Evolutionary conservation across 139 green algal genomes (phyloP).

Genomic region (Closterium sp.): DNA sequence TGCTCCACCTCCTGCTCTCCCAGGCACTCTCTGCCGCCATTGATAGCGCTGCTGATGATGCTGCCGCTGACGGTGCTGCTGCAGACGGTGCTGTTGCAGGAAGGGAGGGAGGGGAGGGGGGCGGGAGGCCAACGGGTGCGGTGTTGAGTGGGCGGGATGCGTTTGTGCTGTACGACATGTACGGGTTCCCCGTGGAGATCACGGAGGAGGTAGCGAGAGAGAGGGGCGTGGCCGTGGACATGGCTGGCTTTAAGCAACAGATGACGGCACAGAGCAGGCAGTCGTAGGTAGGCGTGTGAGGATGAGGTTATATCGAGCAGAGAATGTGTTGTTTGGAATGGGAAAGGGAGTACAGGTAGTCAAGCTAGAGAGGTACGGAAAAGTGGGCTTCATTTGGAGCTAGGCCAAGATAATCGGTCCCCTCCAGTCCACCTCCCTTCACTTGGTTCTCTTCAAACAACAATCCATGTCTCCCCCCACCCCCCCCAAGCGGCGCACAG

Average conservation of each 20-base stretch:
- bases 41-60: neutral
- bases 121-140: neutral
- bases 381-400: no score
- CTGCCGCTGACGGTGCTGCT: neutral
- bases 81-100: no score
- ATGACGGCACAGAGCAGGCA: constrained; percentile 61
- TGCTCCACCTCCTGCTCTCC: constrained; percentile 69
- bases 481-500: constrained; percentile 55
- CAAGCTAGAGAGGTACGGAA: no score
- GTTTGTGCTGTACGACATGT: constrained; percentile 87
- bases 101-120: constrained; percentile 2
- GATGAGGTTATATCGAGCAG: no score
- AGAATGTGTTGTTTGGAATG: no score
- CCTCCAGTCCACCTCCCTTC: neutral
- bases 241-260: constrained; percentile 47
- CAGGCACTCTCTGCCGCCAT: neutral
- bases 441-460: neutral
- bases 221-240: constrained; percentile 54
- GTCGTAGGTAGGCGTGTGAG: constrained; percentile 33
- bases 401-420: no score
- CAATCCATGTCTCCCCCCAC: neutral
- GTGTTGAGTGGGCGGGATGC: constrained; percentile 67
- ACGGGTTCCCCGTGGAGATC: constrained; percentile 85
- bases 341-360: no score
- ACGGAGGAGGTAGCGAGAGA: constrained; percentile 62